Evolutionary conservation across 139 green algal genomes (phyloP), one percentile per base, ranked within the genome.

Genomic region (Chlamydomonas sp.): DNA sequence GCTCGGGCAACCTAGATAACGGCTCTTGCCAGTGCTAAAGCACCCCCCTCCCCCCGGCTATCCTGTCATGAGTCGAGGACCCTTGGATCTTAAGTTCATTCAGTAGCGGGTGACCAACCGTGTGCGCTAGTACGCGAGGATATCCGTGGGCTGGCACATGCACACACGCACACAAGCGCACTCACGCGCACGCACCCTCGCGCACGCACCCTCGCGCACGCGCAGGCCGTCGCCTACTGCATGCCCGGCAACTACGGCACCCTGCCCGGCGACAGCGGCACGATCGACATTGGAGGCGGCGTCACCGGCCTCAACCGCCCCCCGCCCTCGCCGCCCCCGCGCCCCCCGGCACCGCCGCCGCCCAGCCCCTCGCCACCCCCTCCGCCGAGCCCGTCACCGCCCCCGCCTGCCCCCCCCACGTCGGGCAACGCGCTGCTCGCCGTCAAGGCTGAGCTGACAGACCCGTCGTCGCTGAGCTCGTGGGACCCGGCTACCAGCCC

Each of bases 201-300:
- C n/a, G n/a, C n/a, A n/a, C n/a, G n/a, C n/a, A n/a, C n/a, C n/a
- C n/a, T n/a, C n/a, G n/a, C n/a, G n/a, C n/a, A n/a, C n/a, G n/a
- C n/a, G n/a, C n/a, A n/a, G 24, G 26, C 22, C 22, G 54, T 64
- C 22, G 34, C 30, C 54, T 64, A 64, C 26, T 64, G 54, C 54
- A 64, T 26, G 24, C 34, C 54, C 54, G 30, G 24, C 34, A 64
- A 22, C 54, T 36, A 64, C 54, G 22, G 24, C 16, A 64, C 54
- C 30, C 30, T 22, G 24, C 54, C 8, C 16, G 54, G 54, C 22
- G 54, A 64, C 54, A 36, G 24, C 22, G 54, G 54, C 8, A 64
- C 10, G 24, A 64, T 64, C 20, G 26, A 64, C 54, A 22, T 36
- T 22, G 8, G 34, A 26, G 54, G 54, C 8, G 54, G 26, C 54